Conservation (phyloP, 1,284 basidiomycete genomes). For the Pulveroboletus sp. region DNA sequence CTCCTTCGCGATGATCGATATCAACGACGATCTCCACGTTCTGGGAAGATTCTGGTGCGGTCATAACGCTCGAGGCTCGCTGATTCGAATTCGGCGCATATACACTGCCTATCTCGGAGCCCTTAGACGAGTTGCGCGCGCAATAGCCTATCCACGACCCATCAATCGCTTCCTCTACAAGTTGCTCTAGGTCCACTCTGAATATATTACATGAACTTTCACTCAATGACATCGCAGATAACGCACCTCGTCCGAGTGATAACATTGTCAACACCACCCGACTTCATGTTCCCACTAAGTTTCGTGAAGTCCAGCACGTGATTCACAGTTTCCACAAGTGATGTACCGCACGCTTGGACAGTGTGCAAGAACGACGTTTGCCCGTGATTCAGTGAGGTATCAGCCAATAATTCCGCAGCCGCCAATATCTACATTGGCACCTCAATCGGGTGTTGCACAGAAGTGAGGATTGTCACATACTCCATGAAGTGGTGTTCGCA, state of each 20-base stretch:
- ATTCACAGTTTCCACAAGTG: constrained; percentile 87
- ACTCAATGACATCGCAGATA: neutral
- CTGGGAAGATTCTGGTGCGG: constrained; percentile 38
- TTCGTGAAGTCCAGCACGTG: constrained; percentile 98
- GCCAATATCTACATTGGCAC: constrained; percentile 67
- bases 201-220: neutral
- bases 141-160: constrained; percentile 94
- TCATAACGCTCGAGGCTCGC: constrained; percentile 39
- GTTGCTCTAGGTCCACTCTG: constrained; percentile 83
- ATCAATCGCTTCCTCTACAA: constrained; percentile 95
- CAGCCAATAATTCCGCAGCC: constrained; percentile 84
- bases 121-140: constrained; percentile 67
- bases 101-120: constrained; percentile 86
- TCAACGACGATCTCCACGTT: constrained; percentile 88
- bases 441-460: constrained; percentile 6
- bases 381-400: constrained; percentile 78
- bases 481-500: constrained; percentile 87
- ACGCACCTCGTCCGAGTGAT: constrained; percentile 66
- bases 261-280: constrained; percentile 72
- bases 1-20: constrained; percentile 71
- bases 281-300: constrained; percentile 83
- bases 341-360: constrained; percentile 84
- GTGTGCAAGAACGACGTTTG: constrained; percentile 90
- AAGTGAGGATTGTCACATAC: constrained; percentile 40
- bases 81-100: constrained; percentile 74